Conservation (phyloP, 1,139 yeast species). For the Magnusiomyces suaveolens region DNA sequence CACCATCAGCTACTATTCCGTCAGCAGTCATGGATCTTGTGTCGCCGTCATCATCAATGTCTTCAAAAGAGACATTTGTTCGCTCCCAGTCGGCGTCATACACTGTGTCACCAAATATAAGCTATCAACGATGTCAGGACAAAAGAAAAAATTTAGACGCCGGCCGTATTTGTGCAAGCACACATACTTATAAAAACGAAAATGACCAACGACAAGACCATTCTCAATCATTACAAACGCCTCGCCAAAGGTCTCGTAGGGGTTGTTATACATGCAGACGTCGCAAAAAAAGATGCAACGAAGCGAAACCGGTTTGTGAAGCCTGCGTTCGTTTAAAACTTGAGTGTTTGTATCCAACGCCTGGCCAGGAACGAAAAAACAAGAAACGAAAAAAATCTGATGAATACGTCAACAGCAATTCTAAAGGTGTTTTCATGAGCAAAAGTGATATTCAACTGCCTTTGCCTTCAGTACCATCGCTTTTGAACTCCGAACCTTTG, state of each 20-base stretch:
- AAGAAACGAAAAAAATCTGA: background rate
- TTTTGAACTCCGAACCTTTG: background rate
- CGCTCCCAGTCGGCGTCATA: no score
- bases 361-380: slow-evolving; percentile 41
- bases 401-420: background rate
- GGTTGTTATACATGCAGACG: slow-evolving; percentile 67
- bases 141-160: no score
- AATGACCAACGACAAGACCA: background rate
- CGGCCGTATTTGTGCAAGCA: background rate
- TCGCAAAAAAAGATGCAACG: slow-evolving; percentile 66
- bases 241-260: slow-evolving; percentile 29
- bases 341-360: slow-evolving; percentile 46
- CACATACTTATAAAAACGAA: background rate
- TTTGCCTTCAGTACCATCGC: background rate
- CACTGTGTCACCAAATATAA: no score
- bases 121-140: no score
- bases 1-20: no score
- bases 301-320: slow-evolving; percentile 47
- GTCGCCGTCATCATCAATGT: no score
- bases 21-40: no score
- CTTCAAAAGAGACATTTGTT: no score
- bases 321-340: slow-evolving; percentile 50
- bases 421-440: no score
- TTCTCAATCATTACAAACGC: background rate
- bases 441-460: background rate